These are phyloP conservation scores for Boletus coccyginus DNA, from an alignment of 768 basidiomycete genomes.

Conservation along the genomic window DNA sequence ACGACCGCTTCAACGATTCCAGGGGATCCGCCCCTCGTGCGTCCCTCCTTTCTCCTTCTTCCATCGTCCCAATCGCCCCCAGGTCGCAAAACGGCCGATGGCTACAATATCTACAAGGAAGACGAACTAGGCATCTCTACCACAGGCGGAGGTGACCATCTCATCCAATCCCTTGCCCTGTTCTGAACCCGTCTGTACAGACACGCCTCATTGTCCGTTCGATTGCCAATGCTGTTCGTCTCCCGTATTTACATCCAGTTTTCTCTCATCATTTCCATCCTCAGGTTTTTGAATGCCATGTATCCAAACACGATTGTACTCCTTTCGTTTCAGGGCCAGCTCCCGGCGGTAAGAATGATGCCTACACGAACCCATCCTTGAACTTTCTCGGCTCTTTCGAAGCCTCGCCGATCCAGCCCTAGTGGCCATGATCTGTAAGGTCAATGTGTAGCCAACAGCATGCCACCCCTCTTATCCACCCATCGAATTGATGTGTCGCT, in stretches of 20 bases:
- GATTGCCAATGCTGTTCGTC: slow-evolving; percentile 85
- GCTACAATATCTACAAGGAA: slow-evolving; percentile 77
- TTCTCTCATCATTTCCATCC: neutral
- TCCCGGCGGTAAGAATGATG: neutral
- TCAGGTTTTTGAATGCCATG: slow-evolving; percentile 26
- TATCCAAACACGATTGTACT: slow-evolving; percentile 1
- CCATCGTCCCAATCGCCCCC: slow-evolving; percentile 13
- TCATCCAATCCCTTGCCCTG: slow-evolving; percentile 7
- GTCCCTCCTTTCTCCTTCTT: slow-evolving; percentile 28
- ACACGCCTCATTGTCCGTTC: slow-evolving; percentile 82
- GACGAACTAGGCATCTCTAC: slow-evolving; percentile 72
- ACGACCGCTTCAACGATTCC: slow-evolving; percentile 67
- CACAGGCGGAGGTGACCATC: slow-evolving; percentile 65
- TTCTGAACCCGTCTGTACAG: slow-evolving; percentile 40
- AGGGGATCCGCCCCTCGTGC: slow-evolving; percentile 68
- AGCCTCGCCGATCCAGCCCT: slow-evolving; percentile 44
- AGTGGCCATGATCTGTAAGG: slow-evolving; percentile 45
- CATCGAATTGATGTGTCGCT: slow-evolving; percentile 21
- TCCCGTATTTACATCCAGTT: neutral
- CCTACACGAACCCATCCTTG: no score
- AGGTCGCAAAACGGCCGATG: slow-evolving; percentile 82
- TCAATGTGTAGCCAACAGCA: slow-evolving; percentile 63
- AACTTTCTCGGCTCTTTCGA: slow-evolving; percentile 49
- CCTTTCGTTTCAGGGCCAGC: neutral
- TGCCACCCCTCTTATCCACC: slow-evolving; percentile 21